Percentiles rank a stretch among this genome's conserved stretches.
These are phyloP conservation scores for Eucalyptus cloeziana DNA, from an alignment of 345 rosid genomes.

Conservation along the genomic window DNA sequence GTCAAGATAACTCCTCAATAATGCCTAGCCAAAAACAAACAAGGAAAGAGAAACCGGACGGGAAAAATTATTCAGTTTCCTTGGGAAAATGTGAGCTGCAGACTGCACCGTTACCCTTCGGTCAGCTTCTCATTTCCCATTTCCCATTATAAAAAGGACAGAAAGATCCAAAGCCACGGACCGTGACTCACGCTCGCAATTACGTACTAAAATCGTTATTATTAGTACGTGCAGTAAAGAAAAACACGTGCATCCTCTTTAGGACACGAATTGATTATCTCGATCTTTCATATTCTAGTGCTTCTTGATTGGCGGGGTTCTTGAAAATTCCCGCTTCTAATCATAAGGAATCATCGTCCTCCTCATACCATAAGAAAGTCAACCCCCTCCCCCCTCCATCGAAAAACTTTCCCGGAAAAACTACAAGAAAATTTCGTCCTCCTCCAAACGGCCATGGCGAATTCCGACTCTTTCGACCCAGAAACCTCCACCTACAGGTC, in stretches of 20 bases:
- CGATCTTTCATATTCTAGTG: background rate
- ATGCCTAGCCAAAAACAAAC: no score
- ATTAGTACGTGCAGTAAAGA: no score
- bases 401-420: background rate
- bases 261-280: background rate
- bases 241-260: no score
- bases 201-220: no score
- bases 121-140: no score
- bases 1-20: no score
- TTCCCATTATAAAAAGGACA: no score
- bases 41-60: no score
- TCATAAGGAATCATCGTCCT: background rate
- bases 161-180: background rate
- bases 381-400: background rate
- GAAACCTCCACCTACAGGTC: constrained; percentile 12
- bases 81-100: no score
- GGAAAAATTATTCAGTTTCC: no score
- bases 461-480: background rate
- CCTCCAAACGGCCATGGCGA: background rate
- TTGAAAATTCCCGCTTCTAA: background rate
- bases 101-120: no score
- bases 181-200: background rate
- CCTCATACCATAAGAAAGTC: background rate
- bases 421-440: background rate
- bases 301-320: background rate